A percentile compares a stretch with the other conserved stretches of the same genome.
phyloP scores from a whole-genome alignment of 371 early-diverging fungal species.

The Actinomucor elegans region DNA sequence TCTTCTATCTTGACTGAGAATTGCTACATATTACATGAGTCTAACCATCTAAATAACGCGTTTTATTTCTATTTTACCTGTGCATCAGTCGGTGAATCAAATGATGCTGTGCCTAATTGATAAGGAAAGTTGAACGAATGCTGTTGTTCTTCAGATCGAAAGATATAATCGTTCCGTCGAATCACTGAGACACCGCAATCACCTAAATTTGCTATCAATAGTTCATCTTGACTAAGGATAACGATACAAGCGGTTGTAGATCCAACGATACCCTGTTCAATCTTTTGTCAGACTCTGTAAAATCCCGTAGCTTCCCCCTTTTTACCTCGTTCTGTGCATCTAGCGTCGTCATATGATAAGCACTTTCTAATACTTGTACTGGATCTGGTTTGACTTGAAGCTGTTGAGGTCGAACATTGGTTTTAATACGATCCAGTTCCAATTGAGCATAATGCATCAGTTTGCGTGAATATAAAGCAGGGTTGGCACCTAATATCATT shows the following conservation, averaged over 20 bases:
- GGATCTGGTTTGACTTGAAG: slow-evolving; percentile 44
- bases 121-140: slow-evolving; percentile 81
- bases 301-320: not conserved
- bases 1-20: slow-evolving; percentile 75
- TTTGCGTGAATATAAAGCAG: slow-evolving; percentile 84
- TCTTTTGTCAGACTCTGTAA: not conserved
- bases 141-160: slow-evolving; percentile 87
- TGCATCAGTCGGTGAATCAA: slow-evolving; percentile 64
- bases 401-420: slow-evolving; percentile 28
- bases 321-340: slow-evolving; percentile 73
- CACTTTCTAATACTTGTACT: slow-evolving; percentile 66
- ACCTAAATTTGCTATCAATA: slow-evolving; percentile 89
- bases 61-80: slow-evolving; percentile 43
- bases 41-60: not conserved
- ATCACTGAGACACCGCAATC: slow-evolving; percentile 89
- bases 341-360: slow-evolving; percentile 64
- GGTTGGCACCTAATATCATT: slow-evolving; percentile 66
- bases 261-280: slow-evolving; percentile 66
- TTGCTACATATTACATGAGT: slow-evolving; percentile 9
- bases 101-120: slow-evolving; percentile 68
- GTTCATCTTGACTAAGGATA: slow-evolving; percentile 83
- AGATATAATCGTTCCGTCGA: slow-evolving; percentile 78
- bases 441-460: slow-evolving; percentile 86
- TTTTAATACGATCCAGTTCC: slow-evolving; percentile 68
- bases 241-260: slow-evolving; percentile 89